Percentiles rank a stretch among this genome's conserved stretches.
phyloP scores from a whole-genome alignment of 257 asterid species.

The Cynanchum wilfordii region DNA sequence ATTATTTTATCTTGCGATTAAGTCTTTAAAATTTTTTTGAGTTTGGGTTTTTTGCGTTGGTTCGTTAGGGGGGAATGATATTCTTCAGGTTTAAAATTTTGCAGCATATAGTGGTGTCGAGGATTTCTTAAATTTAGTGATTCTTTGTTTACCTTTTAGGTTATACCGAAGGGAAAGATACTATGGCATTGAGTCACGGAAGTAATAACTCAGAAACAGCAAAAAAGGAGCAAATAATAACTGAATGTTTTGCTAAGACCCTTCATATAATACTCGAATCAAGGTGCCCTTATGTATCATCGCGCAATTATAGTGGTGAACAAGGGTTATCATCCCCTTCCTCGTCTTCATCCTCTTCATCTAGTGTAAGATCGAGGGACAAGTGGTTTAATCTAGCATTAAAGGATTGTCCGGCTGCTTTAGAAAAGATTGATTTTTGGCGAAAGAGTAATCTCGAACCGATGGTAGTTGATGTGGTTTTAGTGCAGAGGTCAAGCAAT shows the following conservation, averaged over 20 bases:
- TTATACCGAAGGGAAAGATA: neutral
- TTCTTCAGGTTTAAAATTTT: neutral
- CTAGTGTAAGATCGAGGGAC: conserved; percentile 74
- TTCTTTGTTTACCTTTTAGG: neutral
- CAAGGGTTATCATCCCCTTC: conserved; percentile 66
- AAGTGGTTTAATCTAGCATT: conserved; percentile 83
- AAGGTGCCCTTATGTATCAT: conserved; percentile 73
- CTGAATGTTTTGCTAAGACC: conserved; percentile 81
- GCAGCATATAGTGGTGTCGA: conserved; percentile 3
- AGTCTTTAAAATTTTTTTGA: neutral
- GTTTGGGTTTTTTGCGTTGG: neutral
- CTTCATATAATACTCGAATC: conserved; percentile 89
- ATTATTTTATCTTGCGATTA: neutral
- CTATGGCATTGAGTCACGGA: conserved; percentile 65
- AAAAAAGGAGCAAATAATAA: conserved; percentile 78
- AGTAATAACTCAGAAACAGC: conserved; percentile 63
- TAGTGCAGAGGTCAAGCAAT: conserved; percentile 47
- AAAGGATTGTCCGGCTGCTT: conserved; percentile 80
- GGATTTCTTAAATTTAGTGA: neutral
- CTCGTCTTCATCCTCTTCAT: conserved; percentile 59
- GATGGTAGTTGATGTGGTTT: conserved; percentile 72
- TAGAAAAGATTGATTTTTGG: conserved; percentile 86
- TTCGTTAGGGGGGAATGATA: neutral
- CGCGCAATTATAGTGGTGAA: conserved; percentile 79
- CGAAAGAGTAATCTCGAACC: conserved; percentile 77